Evolutionary conservation across 1,284 basidiomycete genomes (phyloP), one percentile per base, ranked within the genome.

Genomic region (Puccinia hordei): DNA sequence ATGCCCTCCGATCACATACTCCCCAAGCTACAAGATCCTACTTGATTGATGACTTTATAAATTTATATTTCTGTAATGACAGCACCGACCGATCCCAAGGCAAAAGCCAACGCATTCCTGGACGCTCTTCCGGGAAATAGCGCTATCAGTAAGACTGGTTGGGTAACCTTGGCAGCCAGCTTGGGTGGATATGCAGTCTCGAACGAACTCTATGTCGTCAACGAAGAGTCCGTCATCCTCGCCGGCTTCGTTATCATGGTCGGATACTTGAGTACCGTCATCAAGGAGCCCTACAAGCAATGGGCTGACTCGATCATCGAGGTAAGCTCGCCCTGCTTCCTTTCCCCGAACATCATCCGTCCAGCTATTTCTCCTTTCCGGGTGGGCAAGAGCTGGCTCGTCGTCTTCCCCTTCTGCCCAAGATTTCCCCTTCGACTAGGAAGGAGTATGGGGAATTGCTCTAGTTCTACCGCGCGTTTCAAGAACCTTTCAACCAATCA

Each of bases 71-170:
- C n/a, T n/a, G n/a, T 10, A 51, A 13, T 22, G 24, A 57, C 22
- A 55, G 53, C 71, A 49, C 49, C 73, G 49, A 27, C 57, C 91
- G 82, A 83, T n/a, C 94, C 96, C 77, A 90, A 92, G 80, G 90
- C 96, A 87, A 92, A 93, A 85, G 97, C 96, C 75, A 90, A 92
- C 73, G 91, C 95, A 85, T 90, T 99, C 85, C 91, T 99, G 85
- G 92, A 97, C 88, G 90, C 91, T 85, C 90, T 98, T 82, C 97
- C 96, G 72, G 94, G 94, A 76, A 93, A 93, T 83, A 92, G 93
- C 55, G 89, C 98, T 87, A 89, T 96, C 88, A 93, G 94, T 86
- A 98, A 98, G 89, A 96, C 86, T 12, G 85, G 84, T 76, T 85
- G 85, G 85, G 84, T 82, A 93, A 55, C 80, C n/a, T 59, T 81